Base-by-base conservation (phyloP, 768 basidiomycete species). In the Mycena vulgaris region DNA sequence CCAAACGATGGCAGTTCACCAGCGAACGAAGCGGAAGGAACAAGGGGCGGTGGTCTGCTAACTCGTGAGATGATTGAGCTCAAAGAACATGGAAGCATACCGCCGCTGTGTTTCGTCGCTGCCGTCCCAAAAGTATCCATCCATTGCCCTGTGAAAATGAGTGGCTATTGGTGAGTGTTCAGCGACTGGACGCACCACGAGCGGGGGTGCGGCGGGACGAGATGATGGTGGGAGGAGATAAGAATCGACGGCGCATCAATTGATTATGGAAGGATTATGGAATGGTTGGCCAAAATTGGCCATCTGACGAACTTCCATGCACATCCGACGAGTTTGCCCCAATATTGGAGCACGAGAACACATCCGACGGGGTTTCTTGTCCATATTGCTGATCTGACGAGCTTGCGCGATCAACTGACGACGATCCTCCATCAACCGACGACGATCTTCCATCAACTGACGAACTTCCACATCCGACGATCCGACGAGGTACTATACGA, bases 181-280 rank as follows among this genome's bases (percentile, higher is more conserved):
- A 57, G 55, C 39, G 55, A 35, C 37, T 37, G 55, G 57, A 61
- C 42, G 11, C 23, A 48, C 59, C 33, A 30, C 11, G 47, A 23
- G 59, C 2, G 59, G 30, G 27, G 39, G n/a, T n/a, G n/a, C n/a
- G 40, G 49, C 47, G 61, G 61, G 61, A 52, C 48, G 27, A 21
- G 35, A 51, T 40, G 61, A 51, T 40, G 61, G 61, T 49, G 61
- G 60, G 47, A 61, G 47, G 51, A 35, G 49, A 39, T 19, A 62
- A 51, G 48, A 62, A 62, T 62, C 45, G 27, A n/a, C n/a, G 60
- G 60, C 31, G 19, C 28, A 60, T n/a, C 30, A 33, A 28, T 28
- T n/a, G n/a, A n/a, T n/a, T n/a, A n/a, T n/a, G n/a, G n/a, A 48
- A 21, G 42, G 31, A 47, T 60, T 23, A 35, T 19, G 40, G 55